phyloP scores from a whole-genome alignment of 345 rosid genomes.

The Pugionium dolabratum region DNA sequence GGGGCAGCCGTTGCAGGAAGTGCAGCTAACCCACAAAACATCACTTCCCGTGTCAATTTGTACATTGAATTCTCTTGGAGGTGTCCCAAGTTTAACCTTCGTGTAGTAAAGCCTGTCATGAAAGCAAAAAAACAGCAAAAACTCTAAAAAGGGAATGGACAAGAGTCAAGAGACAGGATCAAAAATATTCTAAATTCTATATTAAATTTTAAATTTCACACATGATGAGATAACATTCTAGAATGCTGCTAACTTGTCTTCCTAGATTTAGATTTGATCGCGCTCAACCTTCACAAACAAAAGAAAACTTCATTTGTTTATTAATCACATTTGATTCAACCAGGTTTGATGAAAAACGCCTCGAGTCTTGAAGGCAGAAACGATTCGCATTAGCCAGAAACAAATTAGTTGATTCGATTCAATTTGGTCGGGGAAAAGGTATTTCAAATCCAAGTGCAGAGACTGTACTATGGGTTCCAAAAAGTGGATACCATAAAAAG shows the following conservation, averaged over 20 bases:
- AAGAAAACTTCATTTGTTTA: neutral
- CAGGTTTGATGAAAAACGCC: neutral
- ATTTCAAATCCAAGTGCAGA: constrained; percentile 19
- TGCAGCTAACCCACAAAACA: constrained; percentile 92
- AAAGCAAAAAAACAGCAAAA: constrained; percentile 12
- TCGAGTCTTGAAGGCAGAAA: constrained; percentile 16
- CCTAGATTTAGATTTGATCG: neutral
- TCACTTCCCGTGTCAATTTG: constrained; percentile 98
- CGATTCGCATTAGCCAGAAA: constrained; percentile 18
- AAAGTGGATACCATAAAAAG: constrained; percentile 10
- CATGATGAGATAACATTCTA: constrained; percentile 2
- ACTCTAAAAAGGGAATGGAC: constrained; percentile 11
- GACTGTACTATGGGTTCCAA: neutral
- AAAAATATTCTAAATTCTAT: neutral
- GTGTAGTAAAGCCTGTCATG: constrained; percentile 76
- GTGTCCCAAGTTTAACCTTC: constrained; percentile 78
- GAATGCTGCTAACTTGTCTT: constrained; percentile 20
- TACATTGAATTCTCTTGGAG: constrained; percentile 80
- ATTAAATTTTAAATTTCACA: neutral
- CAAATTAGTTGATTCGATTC: neutral
- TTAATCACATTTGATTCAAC: neutral
- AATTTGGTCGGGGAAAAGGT: neutral
- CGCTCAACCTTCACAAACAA: constrained; percentile 5
- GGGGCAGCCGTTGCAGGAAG: constrained; percentile 88
- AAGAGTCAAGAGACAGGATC: constrained; percentile 18